Base-by-base conservation (phyloP, 768 basidiomycete species). In the Fomitopsis serialis region DNA sequence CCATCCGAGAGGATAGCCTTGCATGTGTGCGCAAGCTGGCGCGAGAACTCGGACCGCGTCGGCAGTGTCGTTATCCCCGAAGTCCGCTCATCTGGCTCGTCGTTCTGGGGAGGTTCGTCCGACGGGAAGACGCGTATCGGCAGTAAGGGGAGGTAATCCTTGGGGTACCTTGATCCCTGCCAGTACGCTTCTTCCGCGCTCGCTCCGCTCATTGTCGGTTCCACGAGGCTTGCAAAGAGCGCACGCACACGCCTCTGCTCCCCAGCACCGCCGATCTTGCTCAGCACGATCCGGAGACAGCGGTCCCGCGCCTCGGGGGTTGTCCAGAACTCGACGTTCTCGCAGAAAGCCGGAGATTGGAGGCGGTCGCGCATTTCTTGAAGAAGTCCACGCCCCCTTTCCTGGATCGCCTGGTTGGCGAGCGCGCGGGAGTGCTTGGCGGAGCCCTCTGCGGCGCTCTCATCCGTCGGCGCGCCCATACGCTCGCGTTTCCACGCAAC, bases 301-400 rank as follows among this genome's bases (percentile, higher is more conserved):
- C 91, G 78, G 46, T 80, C 77, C 42, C 80, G 79, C 0, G 90
- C 91, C 64, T 93, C 92, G 0, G 68, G 64, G 0, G 91, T 94
- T 5, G 88, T 85, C 88, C 89, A 96, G 55, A 93, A 92, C 44
- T 79, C 74, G 7, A 88, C 72, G 1, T 65, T 34, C 13, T 50
- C 45, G 17, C 50, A 56, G 10, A n/a, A 4, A 11, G 17, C 29
- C 15, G 40, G 32, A 15, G 15, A 21, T 12, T 22, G 19, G 29
- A 84, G 64, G 34, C 78, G 77, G 23, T 80, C 77, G 45, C 70
- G 70, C 42, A 92, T 75, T 54, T 88, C 87, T 50, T 85, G 72
- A 2, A 93, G 67, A 29, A 89, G 61, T 0, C 77, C 76, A 49
- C 72, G 78, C 8, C 71, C 66, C 81, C 88, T 88, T 64, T 96